These are phyloP conservation scores for Penicillium taxi DNA, from an alignment of 495 filamentous ascomycete genomes.

Conservation along the genomic window DNA sequence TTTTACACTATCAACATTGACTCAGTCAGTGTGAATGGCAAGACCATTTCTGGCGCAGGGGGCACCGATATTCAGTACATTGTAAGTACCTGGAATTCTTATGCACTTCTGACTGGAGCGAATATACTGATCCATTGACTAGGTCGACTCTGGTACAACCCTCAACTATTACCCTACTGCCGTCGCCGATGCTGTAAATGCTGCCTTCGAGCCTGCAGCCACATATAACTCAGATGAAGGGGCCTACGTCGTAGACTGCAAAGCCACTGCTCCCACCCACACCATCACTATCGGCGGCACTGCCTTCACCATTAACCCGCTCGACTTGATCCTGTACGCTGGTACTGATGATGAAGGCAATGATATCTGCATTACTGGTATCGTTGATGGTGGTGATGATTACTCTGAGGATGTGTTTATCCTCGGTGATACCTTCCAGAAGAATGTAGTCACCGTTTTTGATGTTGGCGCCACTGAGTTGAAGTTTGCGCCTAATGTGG, in stretches of 20 bases:
- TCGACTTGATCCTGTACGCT: constrained; percentile 45
- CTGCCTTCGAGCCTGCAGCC: constrained; percentile 47
- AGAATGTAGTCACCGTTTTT: constrained; percentile 47
- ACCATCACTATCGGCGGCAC: constrained; percentile 43
- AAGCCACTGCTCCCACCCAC: constrained; percentile 45
- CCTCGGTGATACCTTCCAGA: constrained; percentile 56
- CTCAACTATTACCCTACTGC: constrained; percentile 31
- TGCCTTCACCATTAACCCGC: constrained; percentile 45
- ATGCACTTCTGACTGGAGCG: constrained; percentile 2
- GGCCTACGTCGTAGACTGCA: constrained; percentile 47
- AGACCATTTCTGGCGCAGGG: constrained; percentile 13
- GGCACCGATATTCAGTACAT: constrained; percentile 16
- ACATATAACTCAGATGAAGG: constrained; percentile 35
- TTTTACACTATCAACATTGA: constrained; percentile 40
- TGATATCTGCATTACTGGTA: constrained; percentile 41
- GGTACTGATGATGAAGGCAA: constrained; percentile 25
- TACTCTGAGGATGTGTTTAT: constrained; percentile 27
- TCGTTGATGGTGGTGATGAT: constrained; percentile 26
- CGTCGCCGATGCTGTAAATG: constrained; percentile 44
- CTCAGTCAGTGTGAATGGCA: constrained; percentile 24
- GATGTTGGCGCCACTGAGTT: constrained; percentile 28
- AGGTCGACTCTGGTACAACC: constrained; percentile 38
- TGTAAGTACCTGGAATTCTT: no score
- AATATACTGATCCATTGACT: background rate
- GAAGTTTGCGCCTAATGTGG: constrained; percentile 19